Evolutionary conservation across 1,284 basidiomycete genomes (phyloP), one percentile per base, ranked within the genome.

Genomic region (Flammula alnicola): DNA sequence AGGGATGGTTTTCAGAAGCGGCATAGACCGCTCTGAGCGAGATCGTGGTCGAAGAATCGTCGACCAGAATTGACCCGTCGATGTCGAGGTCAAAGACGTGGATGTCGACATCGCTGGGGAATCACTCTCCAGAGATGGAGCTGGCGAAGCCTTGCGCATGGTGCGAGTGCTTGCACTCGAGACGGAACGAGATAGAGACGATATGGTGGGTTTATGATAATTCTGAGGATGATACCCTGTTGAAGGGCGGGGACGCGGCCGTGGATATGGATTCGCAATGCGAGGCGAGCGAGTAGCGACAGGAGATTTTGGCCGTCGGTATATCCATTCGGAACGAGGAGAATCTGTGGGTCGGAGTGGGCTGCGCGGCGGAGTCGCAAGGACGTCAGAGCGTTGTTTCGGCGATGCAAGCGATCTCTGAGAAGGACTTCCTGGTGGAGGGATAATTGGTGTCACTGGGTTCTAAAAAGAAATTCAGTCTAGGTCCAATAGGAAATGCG

Each of bases 241-340:
- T 23, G 44, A 51, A 39, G 60, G 46, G 32, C 53, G 54, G 17
- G 51, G 51, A 14, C 53, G 38, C 20, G 49, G 42, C 9, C 23
- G 49, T n/a, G 51, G n/a, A 22, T 23, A 40, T 14, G 52, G 42
- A 35, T 33, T 45, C n/a, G 49, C 46, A 20, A 55, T 31, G 19
- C 59, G 57, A 16, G 58, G 60, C 19, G 41, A n/a, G 23, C 58
- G 57, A 7, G 63, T 47, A 42, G 52, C 48, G 7, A 62, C 54
- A 5, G 72, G 67, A 2, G 70, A 67, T 56, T 69, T 74, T 11
- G 74, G 75, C 22, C 67, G 69, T 26, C 77, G 70, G 55, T 77
- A 75, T 26, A 78, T 69, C 77, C 77, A 78, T 59, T 76, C 73
- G 14, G 68, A 57, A 49, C 63, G 60, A 6, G 63, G 56, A 26